Base-by-base conservation (phyloP, 208 protist genomes). In the Crithidia brevicula region DNA sequence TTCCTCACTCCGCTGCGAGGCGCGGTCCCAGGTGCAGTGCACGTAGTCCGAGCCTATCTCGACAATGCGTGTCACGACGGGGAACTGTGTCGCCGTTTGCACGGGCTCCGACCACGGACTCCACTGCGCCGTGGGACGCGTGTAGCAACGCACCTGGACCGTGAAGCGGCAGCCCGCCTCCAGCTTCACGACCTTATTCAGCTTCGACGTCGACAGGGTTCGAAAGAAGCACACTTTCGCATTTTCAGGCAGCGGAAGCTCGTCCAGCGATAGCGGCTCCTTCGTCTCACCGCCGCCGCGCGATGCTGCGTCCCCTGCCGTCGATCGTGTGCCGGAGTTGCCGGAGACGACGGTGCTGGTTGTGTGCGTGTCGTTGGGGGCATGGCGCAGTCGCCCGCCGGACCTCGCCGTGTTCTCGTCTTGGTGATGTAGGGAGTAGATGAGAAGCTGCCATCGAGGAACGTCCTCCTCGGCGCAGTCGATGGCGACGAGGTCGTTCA, bases 31-130 rank as follows among this genome's bases (percentile, higher is more conserved):
- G 18, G 56, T 79, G 23, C 96, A 66, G 31, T 83, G 82, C 46
- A 93, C 86, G 63, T 91, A 90, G 69, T 97, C 89, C 69, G 91
- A 89, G 27, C 93, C 89, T 30, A 97, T 86, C 33, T 89, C 84
- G 6, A 66, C 75, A 33, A 92, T 81, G 34, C 72, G 63, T 8
- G 67, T 79, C 11, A 64, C 61, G 11, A 96, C 91, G 20, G 82
- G 63, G 50, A 83, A 68, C 46, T 92, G 62, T 9, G 90, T 90
- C 38, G 68, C 61, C 31, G 88, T 81, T 27, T 79, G 73, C n/a
- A 82, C 70, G 5, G 74, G 49, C 3, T 66, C 60, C 15, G 89
- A 94, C 91, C 89, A 95, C 51, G 76, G 52, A 49, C 91, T 77
- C 93, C 93, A 97, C 51, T 42, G 31, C 36, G 54, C 40, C 3